phyloP scores from a whole-genome alignment of 2,329 filamentous ascomycete genomes.

The Monosporascus sp. region DNA sequence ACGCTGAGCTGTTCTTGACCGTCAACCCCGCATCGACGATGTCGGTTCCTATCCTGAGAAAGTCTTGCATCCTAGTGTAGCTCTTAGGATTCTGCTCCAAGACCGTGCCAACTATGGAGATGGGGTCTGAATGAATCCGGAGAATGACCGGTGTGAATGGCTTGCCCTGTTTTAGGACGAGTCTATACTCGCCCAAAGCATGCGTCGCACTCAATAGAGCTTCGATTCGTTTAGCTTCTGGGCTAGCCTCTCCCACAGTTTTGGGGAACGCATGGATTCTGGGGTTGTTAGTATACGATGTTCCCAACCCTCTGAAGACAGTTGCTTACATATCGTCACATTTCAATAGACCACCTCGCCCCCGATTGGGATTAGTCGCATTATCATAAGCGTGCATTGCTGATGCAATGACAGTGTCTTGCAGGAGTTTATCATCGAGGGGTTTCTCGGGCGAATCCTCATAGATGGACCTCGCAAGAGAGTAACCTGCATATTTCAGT shows the following conservation, averaged over 20 bases:
- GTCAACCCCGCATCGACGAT: slow-evolving; percentile 57
- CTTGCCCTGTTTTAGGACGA: slow-evolving; percentile 74
- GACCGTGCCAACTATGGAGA: slow-evolving; percentile 67
- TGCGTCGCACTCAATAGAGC: slow-evolving; percentile 69
- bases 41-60: slow-evolving; percentile 63
- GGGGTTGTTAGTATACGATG: slow-evolving; percentile 1
- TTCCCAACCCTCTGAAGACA: background rate
- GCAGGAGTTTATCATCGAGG: slow-evolving; percentile 45
- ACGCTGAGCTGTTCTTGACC: slow-evolving; percentile 22
- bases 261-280: slow-evolving; percentile 61
- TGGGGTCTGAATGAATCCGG: slow-evolving; percentile 69
- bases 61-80: slow-evolving; percentile 70
- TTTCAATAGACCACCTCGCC: slow-evolving; percentile 70
- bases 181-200: slow-evolving; percentile 67
- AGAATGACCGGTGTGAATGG: slow-evolving; percentile 75
- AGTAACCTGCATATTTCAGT: slow-evolving; percentile 45
- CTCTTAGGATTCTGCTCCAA: slow-evolving; percentile 70
- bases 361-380: slow-evolving; percentile 74
- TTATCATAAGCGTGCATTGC: slow-evolving; percentile 73
- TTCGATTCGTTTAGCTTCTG: slow-evolving; percentile 50
- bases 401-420: slow-evolving; percentile 55
- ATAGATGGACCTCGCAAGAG: slow-evolving; percentile 58
- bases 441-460: slow-evolving; percentile 45
- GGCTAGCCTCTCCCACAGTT: slow-evolving; percentile 47
- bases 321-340: slow-evolving; percentile 66